Evolutionary conservation across 2,329 filamentous ascomycete genomes (phyloP).

Genomic region (Botryotinia calthae): DNA sequence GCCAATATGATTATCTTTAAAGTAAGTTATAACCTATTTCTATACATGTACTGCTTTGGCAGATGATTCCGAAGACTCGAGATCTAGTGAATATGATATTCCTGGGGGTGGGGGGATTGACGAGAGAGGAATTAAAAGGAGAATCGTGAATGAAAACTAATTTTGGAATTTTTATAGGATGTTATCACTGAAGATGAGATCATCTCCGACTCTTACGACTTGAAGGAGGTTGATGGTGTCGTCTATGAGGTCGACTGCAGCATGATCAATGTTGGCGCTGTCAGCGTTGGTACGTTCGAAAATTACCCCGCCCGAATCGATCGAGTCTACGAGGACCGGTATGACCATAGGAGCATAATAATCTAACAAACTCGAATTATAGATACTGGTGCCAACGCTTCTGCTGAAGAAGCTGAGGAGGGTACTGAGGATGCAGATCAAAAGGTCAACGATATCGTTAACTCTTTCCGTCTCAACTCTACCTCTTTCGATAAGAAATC

Average conservation of each 20-base stretch:
- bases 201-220: slow-evolving; percentile 89
- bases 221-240: slow-evolving; percentile 75
- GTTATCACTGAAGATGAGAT: slow-evolving; percentile 88
- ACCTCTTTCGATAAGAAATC: slow-evolving; percentile 84
- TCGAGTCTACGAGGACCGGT: not conserved
- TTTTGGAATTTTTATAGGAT: slow-evolving; percentile 58
- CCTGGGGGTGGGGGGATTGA: slow-evolving; percentile 1
- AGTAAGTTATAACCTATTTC: slow-evolving; percentile 37
- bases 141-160: slow-evolving; percentile 19
- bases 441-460: slow-evolving; percentile 88
- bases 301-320: slow-evolving; percentile 14
- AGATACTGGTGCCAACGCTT: slow-evolving; percentile 95
- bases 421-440: slow-evolving; percentile 65
- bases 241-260: slow-evolving; percentile 89
- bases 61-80: not conserved
- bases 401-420: slow-evolving; percentile 77
- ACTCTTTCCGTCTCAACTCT: slow-evolving; percentile 84
- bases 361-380: not conserved
- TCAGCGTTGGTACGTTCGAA: slow-evolving; percentile 61
- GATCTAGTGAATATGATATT: not conserved
- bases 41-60: slow-evolving; percentile 18
- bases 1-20: slow-evolving; percentile 58
- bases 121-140: not conserved
- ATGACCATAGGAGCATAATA: not conserved
- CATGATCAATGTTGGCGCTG: slow-evolving; percentile 78